These are phyloP conservation scores for Heliamphora ciliata DNA, from an alignment of 179 eudicot species.

Conservation along the genomic window DNA sequence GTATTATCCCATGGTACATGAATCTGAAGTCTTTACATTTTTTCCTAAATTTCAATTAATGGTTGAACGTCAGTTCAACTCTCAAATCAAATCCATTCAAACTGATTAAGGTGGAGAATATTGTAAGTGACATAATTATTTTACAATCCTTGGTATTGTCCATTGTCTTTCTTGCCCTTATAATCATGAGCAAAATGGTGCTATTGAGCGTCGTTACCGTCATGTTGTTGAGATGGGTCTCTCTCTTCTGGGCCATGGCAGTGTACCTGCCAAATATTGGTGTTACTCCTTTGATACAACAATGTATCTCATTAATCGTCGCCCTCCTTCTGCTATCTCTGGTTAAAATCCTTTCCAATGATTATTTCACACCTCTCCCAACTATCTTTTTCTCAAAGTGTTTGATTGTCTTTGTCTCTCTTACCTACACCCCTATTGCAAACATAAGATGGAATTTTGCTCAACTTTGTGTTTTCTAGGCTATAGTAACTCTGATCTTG, in stretches of 20 bases:
- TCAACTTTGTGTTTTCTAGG: no score
- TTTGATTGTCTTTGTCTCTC: no score
- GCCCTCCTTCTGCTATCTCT: no score
- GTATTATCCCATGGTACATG: background rate
- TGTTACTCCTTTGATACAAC: no score
- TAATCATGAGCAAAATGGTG: slow-evolving; percentile 14
- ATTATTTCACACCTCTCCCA: no score
- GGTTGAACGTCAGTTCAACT: slow-evolving; percentile 2
- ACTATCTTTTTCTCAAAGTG: no score
- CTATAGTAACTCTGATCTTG: no score
- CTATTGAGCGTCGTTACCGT: background rate
- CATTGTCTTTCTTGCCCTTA: slow-evolving; percentile 11
- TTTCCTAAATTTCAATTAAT: background rate
- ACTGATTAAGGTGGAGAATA: slow-evolving; percentile 18
- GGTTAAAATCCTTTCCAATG: no score
- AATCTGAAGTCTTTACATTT: background rate
- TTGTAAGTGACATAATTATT: background rate
- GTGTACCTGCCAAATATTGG: no score
- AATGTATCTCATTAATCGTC: no score
- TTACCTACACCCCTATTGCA: no score
- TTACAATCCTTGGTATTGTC: background rate
- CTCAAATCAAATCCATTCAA: slow-evolving; percentile 13
- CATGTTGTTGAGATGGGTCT: background rate
- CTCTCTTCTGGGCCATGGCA: background rate
- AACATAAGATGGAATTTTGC: no score